These are phyloP conservation scores for Dendrocalamus latiflorus DNA, from an alignment of 202 grass and related monocot species.

Conservation along the genomic window DNA sequence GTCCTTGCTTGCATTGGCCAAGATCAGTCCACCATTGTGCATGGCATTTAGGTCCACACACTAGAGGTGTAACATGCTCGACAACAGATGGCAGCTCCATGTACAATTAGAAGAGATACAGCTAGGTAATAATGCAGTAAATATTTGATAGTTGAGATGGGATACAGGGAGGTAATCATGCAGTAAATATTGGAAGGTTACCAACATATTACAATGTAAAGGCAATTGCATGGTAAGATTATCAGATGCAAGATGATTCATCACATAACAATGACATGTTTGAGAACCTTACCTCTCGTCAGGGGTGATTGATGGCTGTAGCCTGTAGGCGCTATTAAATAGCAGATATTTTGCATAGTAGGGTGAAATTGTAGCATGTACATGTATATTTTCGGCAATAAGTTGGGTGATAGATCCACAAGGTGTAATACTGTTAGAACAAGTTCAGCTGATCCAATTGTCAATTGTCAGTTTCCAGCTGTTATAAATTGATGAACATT, in stretches of 20 bases:
- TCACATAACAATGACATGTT: too few species aligned
- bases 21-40: too few species aligned
- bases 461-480: background rate
- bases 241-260: too few species aligned
- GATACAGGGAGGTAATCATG: too few species aligned
- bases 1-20: too few species aligned
- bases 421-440: background rate
- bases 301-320: background rate
- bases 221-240: too few species aligned
- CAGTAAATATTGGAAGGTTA: background rate
- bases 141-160: too few species aligned
- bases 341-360: background rate
- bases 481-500: too few species aligned
- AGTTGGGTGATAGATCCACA: background rate
- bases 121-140: too few species aligned
- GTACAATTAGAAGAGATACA: too few species aligned
- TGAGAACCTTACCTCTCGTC: background rate
- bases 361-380: background rate
- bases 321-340: background rate
- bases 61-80: conserved; percentile 10
- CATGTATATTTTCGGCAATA: background rate
- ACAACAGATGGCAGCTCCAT: background rate
- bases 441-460: background rate
- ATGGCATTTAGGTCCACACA: conserved; percentile 80
- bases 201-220: too few species aligned